phyloP scores from a whole-genome alignment of 495 filamentous ascomycete genomes.

The Penicillium chermesinum region DNA sequence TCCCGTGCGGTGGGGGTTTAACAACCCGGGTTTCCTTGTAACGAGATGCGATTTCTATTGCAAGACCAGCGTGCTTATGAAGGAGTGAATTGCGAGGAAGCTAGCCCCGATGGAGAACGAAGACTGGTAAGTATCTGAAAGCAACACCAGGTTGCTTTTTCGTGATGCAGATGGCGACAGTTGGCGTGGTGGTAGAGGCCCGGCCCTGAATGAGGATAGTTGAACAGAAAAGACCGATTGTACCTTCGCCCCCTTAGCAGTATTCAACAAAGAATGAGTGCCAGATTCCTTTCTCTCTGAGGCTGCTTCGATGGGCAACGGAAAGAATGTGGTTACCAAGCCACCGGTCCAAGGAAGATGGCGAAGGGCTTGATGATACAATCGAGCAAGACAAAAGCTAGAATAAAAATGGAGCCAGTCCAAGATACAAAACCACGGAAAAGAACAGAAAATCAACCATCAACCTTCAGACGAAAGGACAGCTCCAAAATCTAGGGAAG shows the following conservation, averaged over 20 bases:
- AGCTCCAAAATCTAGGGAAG: slow-evolving; percentile 17
- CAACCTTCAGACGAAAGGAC: slow-evolving; percentile 10
- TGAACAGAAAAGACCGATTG: no score
- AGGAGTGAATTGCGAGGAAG: background rate
- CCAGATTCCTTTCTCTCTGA: slow-evolving; percentile 4
- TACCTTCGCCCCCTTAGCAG: slow-evolving; percentile 1
- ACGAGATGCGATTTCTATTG: background rate
- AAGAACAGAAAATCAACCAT: slow-evolving; percentile 17
- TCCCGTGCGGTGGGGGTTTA: background rate
- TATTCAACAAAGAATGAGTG: slow-evolving; percentile 13
- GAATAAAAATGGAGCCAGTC: slow-evolving; percentile 13
- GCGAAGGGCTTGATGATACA: slow-evolving; percentile 6
- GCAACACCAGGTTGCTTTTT: slow-evolving; percentile 16
- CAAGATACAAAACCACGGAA: slow-evolving; percentile 24
- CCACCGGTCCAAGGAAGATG: background rate
- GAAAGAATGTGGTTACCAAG: slow-evolving; percentile 37
- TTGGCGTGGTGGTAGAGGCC: slow-evolving; percentile 15
- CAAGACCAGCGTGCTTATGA: slow-evolving; percentile 23
- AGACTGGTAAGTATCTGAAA: no score
- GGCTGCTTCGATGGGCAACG: slow-evolving; percentile 30
- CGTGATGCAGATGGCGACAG: slow-evolving; percentile 5
- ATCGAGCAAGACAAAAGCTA: slow-evolving; percentile 19
- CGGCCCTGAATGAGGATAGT: slow-evolving; percentile 19
- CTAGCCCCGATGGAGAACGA: no score
- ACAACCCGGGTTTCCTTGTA: no score